Percentiles rank a stretch among this genome's conserved stretches.
Evolutionary conservation across 2,329 filamentous ascomycete species (phyloP).

Genomic region (Sporothrix luriei): DNA sequence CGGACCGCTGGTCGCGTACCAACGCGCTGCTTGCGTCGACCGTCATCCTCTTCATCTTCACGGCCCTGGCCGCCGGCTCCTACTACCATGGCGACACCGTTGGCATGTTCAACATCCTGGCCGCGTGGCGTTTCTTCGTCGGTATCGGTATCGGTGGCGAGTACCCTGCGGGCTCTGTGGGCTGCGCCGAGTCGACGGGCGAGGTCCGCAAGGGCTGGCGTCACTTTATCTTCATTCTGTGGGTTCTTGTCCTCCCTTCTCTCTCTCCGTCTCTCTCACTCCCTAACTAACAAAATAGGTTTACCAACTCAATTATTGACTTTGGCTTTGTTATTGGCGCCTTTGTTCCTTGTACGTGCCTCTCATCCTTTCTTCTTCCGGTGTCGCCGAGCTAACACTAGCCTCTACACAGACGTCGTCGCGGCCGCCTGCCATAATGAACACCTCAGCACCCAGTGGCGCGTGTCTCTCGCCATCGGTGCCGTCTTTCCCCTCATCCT

Average conservation of each 20-base stretch:
- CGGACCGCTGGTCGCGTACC: slow-evolving; percentile 82
- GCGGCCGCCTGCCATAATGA: slow-evolving; percentile 59
- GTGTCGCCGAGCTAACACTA: neutral
- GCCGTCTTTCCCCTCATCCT: slow-evolving; percentile 75
- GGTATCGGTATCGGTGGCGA: slow-evolving; percentile 80
- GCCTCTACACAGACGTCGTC: slow-evolving; percentile 47
- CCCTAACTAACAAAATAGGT: slow-evolving; percentile 62
- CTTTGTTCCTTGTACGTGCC: slow-evolving; percentile 62
- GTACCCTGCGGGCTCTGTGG: slow-evolving; percentile 81
- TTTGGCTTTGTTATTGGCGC: slow-evolving; percentile 80
- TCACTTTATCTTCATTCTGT: slow-evolving; percentile 86
- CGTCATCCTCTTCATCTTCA: slow-evolving; percentile 81
- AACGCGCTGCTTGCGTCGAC: slow-evolving; percentile 81
- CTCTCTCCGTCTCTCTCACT: neutral
- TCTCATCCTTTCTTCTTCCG: neutral
- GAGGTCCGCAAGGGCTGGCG: slow-evolving; percentile 78
- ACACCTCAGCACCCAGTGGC: slow-evolving; percentile 77
- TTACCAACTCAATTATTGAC: slow-evolving; percentile 39
- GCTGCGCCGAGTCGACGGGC: slow-evolving; percentile 79
- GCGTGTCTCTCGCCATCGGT: slow-evolving; percentile 76
- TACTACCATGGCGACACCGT: slow-evolving; percentile 70
- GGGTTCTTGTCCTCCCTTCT: neutral
- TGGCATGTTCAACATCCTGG: slow-evolving; percentile 74
- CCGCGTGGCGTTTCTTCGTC: slow-evolving; percentile 82
- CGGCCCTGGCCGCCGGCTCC: slow-evolving; percentile 73